Conservation (phyloP, 1,284 basidiomycete genomes). For the Puccinia coronata region DNA sequence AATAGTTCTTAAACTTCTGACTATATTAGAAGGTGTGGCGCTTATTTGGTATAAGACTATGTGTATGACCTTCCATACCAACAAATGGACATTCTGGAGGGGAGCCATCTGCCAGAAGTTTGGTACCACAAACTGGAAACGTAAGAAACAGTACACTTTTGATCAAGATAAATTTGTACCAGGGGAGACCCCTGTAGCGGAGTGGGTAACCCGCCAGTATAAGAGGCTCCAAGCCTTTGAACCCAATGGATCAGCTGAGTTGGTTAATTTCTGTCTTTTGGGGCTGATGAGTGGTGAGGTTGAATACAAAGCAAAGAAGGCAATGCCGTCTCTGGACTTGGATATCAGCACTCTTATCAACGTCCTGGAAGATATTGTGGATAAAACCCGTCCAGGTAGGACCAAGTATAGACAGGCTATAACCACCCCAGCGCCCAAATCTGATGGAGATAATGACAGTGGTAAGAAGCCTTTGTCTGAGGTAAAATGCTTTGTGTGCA, state of each 20-base stretch:
- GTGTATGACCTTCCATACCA: too few species aligned
- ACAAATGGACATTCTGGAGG: neutral
- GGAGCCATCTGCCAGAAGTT: neutral
- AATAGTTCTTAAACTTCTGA: too few species aligned
- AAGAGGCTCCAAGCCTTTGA: neutral
- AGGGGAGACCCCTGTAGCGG: neutral
- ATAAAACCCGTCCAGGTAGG: neutral
- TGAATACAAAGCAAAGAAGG: neutral
- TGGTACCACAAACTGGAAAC: neutral
- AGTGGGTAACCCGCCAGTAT: neutral
- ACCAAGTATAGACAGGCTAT: neutral
- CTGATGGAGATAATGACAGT: neutral
- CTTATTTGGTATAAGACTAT: too few species aligned
- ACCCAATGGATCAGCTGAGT: neutral
- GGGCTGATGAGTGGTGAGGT: neutral
- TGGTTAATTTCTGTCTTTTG: neutral
- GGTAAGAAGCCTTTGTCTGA: too few species aligned
- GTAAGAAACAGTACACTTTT: neutral
- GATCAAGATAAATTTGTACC: neutral
- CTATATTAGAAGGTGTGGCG: too few species aligned
- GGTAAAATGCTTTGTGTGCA: too few species aligned
- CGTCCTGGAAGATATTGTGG: neutral
- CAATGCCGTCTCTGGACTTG: neutral
- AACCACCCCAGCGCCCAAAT: too few species aligned
- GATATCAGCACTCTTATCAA: neutral